Base-by-base conservation (phyloP, 345 rosid genomes). In the Cochlearia excelsa region DNA sequence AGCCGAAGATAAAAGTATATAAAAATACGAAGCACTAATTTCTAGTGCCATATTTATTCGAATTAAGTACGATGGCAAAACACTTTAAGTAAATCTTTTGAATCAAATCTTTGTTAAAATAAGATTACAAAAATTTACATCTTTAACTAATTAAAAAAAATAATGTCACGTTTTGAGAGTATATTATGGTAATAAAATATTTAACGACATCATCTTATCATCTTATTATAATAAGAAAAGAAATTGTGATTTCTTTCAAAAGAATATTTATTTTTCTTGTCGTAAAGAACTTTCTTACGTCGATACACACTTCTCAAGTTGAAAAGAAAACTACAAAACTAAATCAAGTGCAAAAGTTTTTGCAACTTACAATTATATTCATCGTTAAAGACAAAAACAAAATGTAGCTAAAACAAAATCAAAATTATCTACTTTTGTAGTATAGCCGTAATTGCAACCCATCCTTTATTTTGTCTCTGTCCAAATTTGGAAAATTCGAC, bases 311-410 rank as follows among this genome's bases (percentile, higher is more conserved):
- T 47, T 40, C 33, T 65, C 49, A 31, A 40, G 42, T 4, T 65
- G 70, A 56, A 54, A 46, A 35, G 50, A 65, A 30, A 56, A 31
- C 10, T 31, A 66, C 50, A 65, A 65, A 65, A 46, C 26, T 16
- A 37, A 35, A 46, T 38, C 7, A 46, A 40, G 27, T 10, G 49
- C 6, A 5, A 34, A 46, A 16, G 6, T 6, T 11, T 33, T 30
- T 46, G 11, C 27, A 44, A 45, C 27, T 10, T 26, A 38, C 34
- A 26, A 16, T 29, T 47, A 55, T 26, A 46, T 65, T 38, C 48
- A 38, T 46, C 42, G 34, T 26, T 46, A 26, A 28, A 39, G 44
- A 40, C 57, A 46, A 4, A 26, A 11, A 29, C 43, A 44, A 29
- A 53, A 2, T 5, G 2, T 28, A 45, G 23, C 4, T 31, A 35